Evolutionary conservation across 148 eudicot genomes (phyloP).

Genomic region (Silene uniflora): DNA sequence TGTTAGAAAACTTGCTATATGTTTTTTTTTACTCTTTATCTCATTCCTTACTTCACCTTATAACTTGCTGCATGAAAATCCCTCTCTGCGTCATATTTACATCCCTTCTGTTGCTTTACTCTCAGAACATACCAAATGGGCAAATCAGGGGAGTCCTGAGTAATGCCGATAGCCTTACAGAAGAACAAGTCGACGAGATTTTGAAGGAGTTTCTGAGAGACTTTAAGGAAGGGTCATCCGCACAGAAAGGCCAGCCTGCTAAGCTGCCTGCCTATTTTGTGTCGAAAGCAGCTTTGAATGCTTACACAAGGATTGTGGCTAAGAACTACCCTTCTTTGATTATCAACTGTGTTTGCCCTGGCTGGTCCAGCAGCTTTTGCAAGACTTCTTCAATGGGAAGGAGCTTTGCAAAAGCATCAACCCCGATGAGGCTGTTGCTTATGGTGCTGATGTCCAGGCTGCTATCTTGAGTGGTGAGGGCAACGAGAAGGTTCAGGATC

Average conservation of each 20-base stretch:
- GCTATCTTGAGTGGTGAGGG: too few species aligned
- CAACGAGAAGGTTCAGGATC: too few species aligned
- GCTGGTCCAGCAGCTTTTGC: too few species aligned
- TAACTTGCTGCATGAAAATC: too few species aligned
- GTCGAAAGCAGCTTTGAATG: slow-evolving; percentile 43
- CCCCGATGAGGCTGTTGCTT: too few species aligned
- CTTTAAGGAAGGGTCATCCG: slow-evolving; percentile 20
- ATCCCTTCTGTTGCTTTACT: neutral
- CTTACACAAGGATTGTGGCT: slow-evolving; percentile 42
- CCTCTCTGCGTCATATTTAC: neutral
- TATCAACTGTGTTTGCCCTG: slow-evolving; percentile 49
- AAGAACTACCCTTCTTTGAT: slow-evolving; percentile 28
- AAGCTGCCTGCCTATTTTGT: slow-evolving; percentile 21
- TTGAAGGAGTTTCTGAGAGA: slow-evolving; percentile 37
- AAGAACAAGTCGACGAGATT: slow-evolving; percentile 38
- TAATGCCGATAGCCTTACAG: slow-evolving; percentile 35
- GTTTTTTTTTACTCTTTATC: neutral
- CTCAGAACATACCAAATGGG: slow-evolving; percentile 27
- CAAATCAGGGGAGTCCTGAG: slow-evolving; percentile 27
- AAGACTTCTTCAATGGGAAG: too few species aligned
- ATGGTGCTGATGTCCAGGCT: too few species aligned
- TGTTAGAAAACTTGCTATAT: slow-evolving; percentile 37
- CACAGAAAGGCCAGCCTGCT: slow-evolving; percentile 32
- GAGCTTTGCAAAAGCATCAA: too few species aligned
- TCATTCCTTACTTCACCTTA: too few species aligned